Evolutionary conservation across 2,329 filamentous ascomycete species (phyloP).

Genomic region (Sporothrix schenckii): DNA sequence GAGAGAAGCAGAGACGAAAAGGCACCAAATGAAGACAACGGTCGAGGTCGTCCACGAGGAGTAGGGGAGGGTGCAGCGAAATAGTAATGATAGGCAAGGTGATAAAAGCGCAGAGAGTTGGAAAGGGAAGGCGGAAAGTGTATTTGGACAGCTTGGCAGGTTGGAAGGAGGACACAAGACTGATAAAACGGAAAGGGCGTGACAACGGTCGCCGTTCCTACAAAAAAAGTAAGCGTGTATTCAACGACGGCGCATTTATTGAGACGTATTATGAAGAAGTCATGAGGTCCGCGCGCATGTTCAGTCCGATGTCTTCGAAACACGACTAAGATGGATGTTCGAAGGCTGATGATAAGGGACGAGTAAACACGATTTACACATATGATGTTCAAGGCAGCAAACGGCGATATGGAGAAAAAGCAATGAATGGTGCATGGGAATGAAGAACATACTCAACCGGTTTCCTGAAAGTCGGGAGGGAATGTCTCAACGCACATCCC

Average conservation of each 20-base stretch:
- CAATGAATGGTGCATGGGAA: neutral
- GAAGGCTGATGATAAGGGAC: neutral
- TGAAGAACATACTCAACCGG: conserved; percentile 30
- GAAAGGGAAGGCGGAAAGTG: neutral
- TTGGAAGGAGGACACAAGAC: neutral
- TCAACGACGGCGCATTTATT: neutral
- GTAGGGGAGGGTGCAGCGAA: neutral
- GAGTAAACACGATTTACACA: neutral
- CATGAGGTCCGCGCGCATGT: neutral
- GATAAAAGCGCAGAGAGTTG: neutral
- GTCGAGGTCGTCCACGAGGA: neutral
- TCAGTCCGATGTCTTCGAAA: too few species aligned
- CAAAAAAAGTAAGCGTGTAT: neutral
- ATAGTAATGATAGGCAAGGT: neutral
- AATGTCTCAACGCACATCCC: conserved; percentile 31
- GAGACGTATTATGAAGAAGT: neutral
- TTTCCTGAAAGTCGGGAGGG: conserved; percentile 16
- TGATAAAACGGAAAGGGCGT: neutral
- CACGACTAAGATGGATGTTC: too few species aligned
- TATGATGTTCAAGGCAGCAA: neutral
- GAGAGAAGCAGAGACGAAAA: neutral
- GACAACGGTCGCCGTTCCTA: neutral
- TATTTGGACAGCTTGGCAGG: neutral
- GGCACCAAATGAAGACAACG: neutral
- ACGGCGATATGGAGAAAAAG: neutral